Percentiles rank a stretch among this genome's conserved stretches.
These are phyloP conservation scores for Cordyceps farinosa DNA, from an alignment of 2,329 filamentous ascomycete genomes.

Conservation along the genomic window DNA sequence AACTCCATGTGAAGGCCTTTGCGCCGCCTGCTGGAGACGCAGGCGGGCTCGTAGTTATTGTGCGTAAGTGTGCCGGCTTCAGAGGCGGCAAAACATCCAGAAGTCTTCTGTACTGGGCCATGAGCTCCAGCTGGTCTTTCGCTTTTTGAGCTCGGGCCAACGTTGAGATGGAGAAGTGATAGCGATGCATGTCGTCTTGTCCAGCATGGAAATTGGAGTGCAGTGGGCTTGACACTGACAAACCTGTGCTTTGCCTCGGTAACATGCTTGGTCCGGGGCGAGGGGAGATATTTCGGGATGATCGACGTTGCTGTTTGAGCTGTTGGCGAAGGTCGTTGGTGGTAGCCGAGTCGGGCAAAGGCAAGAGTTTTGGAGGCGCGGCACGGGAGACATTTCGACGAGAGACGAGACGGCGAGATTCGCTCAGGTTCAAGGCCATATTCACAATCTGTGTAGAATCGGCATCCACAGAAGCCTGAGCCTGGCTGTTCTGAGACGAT, in stretches of 20 bases:
- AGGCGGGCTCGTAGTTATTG: slow-evolving; percentile 40
- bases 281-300: slow-evolving; percentile 60
- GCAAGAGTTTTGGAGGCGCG: slow-evolving; percentile 48
- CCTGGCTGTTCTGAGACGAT: slow-evolving; percentile 22
- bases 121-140: slow-evolving; percentile 79
- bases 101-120: slow-evolving; percentile 76
- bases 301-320: slow-evolving; percentile 66
- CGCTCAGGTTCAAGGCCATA: slow-evolving; percentile 84
- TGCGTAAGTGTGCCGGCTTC: slow-evolving; percentile 41
- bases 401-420: slow-evolving; percentile 66
- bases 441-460: slow-evolving; percentile 90
- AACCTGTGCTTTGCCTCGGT: slow-evolving; percentile 39
- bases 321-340: slow-evolving; percentile 63
- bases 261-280: slow-evolving; percentile 43
- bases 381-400: slow-evolving; percentile 53
- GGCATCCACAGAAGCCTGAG: slow-evolving; percentile 50
- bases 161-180: slow-evolving; percentile 75
- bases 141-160: slow-evolving; percentile 79
- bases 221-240: slow-evolving; percentile 42
- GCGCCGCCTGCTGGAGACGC: slow-evolving; percentile 34
- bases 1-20: slow-evolving; percentile 16
- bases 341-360: slow-evolving; percentile 49
- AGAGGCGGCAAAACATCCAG: slow-evolving; percentile 77
- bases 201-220: slow-evolving; percentile 42
- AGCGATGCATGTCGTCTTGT: slow-evolving; percentile 49